Percentiles rank a stretch among this genome's conserved stretches.
These are phyloP conservation scores for Paecilomyces fulvus DNA, from an alignment of 2,329 filamentous ascomycete genomes.

Conservation along the genomic window DNA sequence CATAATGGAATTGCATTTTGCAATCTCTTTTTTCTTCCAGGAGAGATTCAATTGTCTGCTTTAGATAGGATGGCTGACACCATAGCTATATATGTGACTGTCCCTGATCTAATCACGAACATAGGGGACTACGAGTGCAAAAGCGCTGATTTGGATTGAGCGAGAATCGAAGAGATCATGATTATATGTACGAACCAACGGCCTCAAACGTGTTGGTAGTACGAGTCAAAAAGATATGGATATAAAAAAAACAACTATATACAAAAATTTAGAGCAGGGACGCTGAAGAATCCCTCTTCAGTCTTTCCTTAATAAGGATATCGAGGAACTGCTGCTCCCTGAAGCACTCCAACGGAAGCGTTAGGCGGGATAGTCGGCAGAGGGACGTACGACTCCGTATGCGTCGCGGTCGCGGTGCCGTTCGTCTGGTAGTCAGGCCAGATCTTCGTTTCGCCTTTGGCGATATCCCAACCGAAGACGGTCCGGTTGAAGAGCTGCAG, in stretches of 20 bases:
- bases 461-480: slow-evolving; percentile 47
- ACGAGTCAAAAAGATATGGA: background rate
- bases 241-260: no score
- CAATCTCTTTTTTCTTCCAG: no score
- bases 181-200: background rate
- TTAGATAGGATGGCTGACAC: no score
- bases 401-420: slow-evolving; percentile 35
- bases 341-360: background rate
- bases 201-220: background rate
- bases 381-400: slow-evolving; percentile 35
- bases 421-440: slow-evolving; percentile 29
- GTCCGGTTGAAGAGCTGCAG: slow-evolving; percentile 55
- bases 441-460: slow-evolving; percentile 40
- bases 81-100: no score
- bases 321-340: slow-evolving; percentile 2
- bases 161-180: background rate
- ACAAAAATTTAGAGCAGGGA: no score
- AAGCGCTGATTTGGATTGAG: background rate
- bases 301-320: background rate
- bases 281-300: background rate
- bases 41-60: no score
- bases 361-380: slow-evolving; percentile 18
- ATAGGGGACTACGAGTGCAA: no score
- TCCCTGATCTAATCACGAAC: no score
- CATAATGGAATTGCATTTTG: no score